Percentiles rank a stretch among this genome's conserved stretches.
Evolutionary conservation across 2,329 filamentous ascomycete genomes (phyloP).

Genomic region (Scedosporium apiospermum): DNA sequence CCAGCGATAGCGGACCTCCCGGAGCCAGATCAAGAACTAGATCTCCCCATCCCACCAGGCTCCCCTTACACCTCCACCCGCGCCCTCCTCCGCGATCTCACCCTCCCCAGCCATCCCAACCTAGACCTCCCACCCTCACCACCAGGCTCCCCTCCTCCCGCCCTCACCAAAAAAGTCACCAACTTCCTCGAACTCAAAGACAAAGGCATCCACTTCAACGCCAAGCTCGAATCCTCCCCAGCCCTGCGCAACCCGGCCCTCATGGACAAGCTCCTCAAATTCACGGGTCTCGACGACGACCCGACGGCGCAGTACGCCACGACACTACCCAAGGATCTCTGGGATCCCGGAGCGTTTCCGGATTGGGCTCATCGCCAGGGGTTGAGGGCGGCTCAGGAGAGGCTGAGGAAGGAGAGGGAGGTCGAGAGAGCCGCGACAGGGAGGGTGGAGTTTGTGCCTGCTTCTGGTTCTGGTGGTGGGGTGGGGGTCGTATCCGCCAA

Average conservation of each 20-base stretch:
- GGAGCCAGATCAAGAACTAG: conserved; percentile 12
- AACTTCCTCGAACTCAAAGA: conserved; percentile 71
- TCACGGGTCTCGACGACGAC: conserved; percentile 38
- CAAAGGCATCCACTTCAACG: conserved; percentile 69
- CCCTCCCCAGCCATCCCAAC: conserved; percentile 61
- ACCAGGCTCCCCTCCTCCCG: conserved; percentile 45
- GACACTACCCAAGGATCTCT: conserved; percentile 44
- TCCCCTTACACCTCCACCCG: conserved; percentile 63
- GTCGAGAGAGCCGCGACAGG: conserved; percentile 31
- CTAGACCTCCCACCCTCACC: conserved; percentile 68
- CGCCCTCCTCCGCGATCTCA: conserved; percentile 58
- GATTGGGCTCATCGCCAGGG: conserved; percentile 37
- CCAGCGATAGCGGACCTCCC: conserved; percentile 1
- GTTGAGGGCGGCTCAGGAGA: conserved; percentile 39
- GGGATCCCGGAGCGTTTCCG: conserved; percentile 49
- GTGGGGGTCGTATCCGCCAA: conserved; percentile 10
- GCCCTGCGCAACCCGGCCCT: conserved; percentile 64
- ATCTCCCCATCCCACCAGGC: conserved; percentile 24
- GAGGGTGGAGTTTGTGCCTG: conserved; percentile 40
- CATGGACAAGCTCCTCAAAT: conserved; percentile 62
- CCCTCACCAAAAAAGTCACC: conserved; percentile 57
- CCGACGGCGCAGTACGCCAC: conserved; percentile 54
- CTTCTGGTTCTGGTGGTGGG: conserved; percentile 11
- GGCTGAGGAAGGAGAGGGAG: conserved; percentile 33
- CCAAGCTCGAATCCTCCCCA: conserved; percentile 56